A percentile compares a stretch with the other conserved stretches of the same genome.
These are phyloP conservation scores for Gossypium gossypioides DNA, from an alignment of 441 rosid genomes.

Conservation along the genomic window DNA sequence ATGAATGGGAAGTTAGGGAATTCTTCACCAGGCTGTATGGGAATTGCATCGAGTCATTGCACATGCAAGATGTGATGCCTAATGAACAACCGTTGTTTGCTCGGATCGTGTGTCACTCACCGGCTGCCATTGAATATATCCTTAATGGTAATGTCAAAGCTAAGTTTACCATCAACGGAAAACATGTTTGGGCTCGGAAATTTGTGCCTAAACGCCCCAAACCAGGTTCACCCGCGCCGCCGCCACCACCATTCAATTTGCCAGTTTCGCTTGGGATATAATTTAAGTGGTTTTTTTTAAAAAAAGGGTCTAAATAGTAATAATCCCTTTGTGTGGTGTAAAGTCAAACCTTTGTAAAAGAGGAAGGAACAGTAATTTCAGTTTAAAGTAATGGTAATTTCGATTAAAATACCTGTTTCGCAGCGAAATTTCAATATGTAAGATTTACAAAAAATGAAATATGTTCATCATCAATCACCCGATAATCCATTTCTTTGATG, in stretches of 20 bases:
- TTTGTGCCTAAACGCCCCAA: constrained; percentile 29
- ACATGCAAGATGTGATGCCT: constrained; percentile 40
- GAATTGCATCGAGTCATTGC: constrained; percentile 41
- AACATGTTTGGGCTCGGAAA: constrained; percentile 53
- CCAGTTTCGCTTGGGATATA: background rate
- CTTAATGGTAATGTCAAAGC: constrained; percentile 27
- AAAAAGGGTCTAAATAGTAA: background rate
- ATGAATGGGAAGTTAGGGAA: constrained; percentile 39
- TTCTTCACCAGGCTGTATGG: constrained; percentile 30
- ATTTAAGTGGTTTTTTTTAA: background rate
- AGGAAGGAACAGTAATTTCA: too few species aligned
- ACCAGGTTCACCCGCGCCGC: background rate
- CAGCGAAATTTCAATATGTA: too few species aligned
- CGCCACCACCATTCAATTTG: background rate
- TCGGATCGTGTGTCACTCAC: constrained; percentile 26
- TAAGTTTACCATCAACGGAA: constrained; percentile 49
- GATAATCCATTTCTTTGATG: background rate
- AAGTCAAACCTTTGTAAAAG: too few species aligned
- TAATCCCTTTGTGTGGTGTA: too few species aligned
- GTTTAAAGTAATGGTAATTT: too few species aligned
- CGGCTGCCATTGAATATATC: constrained; percentile 16
- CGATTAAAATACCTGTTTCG: too few species aligned
- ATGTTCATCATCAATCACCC: too few species aligned
- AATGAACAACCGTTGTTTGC: constrained; percentile 39
- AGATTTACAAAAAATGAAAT: too few species aligned